Evolutionary conservation across 2,329 filamentous ascomycete species (phyloP), one percentile per base, ranked within the genome.

Genomic region (Fusarium pininemorale): DNA sequence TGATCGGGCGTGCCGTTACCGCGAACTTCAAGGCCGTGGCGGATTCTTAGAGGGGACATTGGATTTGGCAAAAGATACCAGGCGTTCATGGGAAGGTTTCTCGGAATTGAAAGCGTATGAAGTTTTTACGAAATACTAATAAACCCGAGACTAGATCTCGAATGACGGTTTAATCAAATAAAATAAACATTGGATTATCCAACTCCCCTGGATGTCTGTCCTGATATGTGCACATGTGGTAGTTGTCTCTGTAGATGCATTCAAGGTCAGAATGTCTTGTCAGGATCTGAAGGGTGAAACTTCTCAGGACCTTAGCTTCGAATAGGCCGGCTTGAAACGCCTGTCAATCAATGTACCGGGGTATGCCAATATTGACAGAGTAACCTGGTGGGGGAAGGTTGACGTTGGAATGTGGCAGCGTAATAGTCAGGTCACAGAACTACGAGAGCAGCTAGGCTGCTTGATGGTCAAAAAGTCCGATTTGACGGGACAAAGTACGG

Each of bases 11-110:
- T 48, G 24, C 30, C n/a, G 16, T 41, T 32, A 37, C 13, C 18
- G 30, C 32, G 20, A 26, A 55, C 26, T 28, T 35, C 15, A 41
- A 47, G 41, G 38, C 20, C 39, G 20, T 30, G 28, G 30, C 16
- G 22, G 45, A 41, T 22, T 28, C 37, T 18, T 37, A n/a, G 15
- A 28, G 28, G 28, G 39, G 48, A 32, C 14, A 61, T 53, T 44
- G 53, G 65, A 48, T 51, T 45, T 20, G 66, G 50, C 41, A 59
- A 73, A 72, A 69, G 69, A 72, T 72, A 73, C 70, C 70, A 69
- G 69, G 65, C 65, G 70, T 73, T 73, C 38, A 53, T 9, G 28
- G 58, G 37, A 61, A 55, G 38, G 54, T n/a, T 30, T 44, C 11
- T 28, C 30, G 39, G 61, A 42, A 56, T 73, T 50, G n/a, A 28